Base-by-base conservation (phyloP, 1,284 basidiomycete species). In the Trichosporon asahii region DNA sequence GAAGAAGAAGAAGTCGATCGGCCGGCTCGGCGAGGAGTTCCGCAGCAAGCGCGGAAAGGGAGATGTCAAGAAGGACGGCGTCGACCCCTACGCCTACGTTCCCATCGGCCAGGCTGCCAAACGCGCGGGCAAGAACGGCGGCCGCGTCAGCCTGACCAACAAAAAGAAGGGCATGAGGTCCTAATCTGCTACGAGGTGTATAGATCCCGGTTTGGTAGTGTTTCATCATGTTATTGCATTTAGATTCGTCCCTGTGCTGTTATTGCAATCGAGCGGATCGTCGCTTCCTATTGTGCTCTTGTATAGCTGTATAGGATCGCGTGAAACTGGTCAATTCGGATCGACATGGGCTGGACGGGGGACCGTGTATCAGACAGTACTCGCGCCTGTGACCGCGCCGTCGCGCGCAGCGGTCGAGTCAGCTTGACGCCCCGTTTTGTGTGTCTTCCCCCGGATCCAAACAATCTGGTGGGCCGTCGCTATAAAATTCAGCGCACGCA, bases 51-150 rank as follows among this genome's bases (percentile, higher is more conserved):
- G 90, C 85, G 95, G 94, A 31, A 92, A 92, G 49, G 95, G 95
- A 40, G 95, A 97, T 81, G 87, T 98, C 80, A 96, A 93, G 84
- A 92, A 89, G 80, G 90, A 91, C 46, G 85, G 93, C 65, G 84
- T 86, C 65, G 94, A 95, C 78, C 97, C 97, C 1, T 99, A 94
- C 82, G 94, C 94, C 21, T 99, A 98, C 81, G 83, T 98, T 55
- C 85, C 93, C 11, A 85, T 96, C 67, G 88, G 89, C 25, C 91
- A 94, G 80, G 91, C 91, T 40, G 88, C 91, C n/a, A 74, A 74
- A 49, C 66, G 72, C 44, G 75, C 75, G 49, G 76, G 74, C 23
- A 75, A 77, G 61, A 72, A 71, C 23, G 73, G 72, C 9, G 72
- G 75, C n/a, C 75, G 75, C 49, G 72, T 80, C 65, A 77, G 75